phyloP scores from a whole-genome alignment of 2,329 filamentous ascomycete genomes.

The Metarhizium rileyi region DNA sequence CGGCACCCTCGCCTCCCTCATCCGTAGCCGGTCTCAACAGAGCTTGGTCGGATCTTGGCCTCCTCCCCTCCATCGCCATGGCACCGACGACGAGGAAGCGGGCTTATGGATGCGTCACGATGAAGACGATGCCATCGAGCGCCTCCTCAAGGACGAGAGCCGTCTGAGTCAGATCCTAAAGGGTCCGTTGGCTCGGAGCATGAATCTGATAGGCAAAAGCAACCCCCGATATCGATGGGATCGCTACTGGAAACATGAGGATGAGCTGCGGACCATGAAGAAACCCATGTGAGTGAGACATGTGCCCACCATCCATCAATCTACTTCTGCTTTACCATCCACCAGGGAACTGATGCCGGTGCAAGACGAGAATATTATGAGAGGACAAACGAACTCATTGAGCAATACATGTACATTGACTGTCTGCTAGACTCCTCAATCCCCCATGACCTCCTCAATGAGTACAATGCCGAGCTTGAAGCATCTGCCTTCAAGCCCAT shows the following conservation, averaged over 20 bases:
- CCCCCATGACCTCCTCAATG: conserved; percentile 84
- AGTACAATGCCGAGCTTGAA: conserved; percentile 60
- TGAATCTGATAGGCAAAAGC: conserved; percentile 78
- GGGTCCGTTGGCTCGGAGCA: conserved; percentile 67
- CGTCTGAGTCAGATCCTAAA: conserved; percentile 50
- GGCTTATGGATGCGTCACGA: conserved; percentile 14
- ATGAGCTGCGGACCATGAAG: conserved; percentile 61
- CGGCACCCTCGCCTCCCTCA: conserved; percentile 27
- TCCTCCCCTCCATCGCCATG: conserved; percentile 11
- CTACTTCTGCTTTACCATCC: neutral
- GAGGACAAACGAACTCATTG: conserved; percentile 77
- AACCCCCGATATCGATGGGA: conserved; percentile 84
- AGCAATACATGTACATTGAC: conserved; percentile 92
- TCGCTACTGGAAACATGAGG: conserved; percentile 73
- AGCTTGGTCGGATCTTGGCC: conserved; percentile 19
- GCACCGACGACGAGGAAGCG: conserved; percentile 24
- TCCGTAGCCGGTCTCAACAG: conserved; percentile 28
- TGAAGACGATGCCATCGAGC: conserved; percentile 35
- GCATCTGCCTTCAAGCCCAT: conserved; percentile 42
- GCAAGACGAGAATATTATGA: conserved; percentile 72
- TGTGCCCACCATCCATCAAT: neutral
- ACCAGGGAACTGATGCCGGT: neutral
- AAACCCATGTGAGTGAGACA: conserved; percentile 50
- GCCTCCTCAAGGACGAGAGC: conserved; percentile 43
- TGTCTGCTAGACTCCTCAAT: conserved; percentile 81